Evolutionary conservation across 352 stramenopile species (phyloP).

Genomic region (Pythium aphanidermatum): DNA sequence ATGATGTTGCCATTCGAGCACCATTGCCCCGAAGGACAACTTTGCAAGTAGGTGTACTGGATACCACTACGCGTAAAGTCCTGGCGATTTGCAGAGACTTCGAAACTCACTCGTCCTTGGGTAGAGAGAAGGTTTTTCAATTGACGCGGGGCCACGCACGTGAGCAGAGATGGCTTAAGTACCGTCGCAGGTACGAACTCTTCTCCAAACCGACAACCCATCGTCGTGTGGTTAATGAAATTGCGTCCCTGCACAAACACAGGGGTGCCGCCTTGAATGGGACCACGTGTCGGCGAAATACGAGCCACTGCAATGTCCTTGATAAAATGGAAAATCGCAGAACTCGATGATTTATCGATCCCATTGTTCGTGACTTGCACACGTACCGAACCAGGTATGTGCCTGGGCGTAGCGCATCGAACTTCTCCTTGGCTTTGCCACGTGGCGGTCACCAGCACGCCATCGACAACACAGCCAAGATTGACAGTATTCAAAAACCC

Average conservation of each 20-base stretch:
- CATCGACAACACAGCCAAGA: slow-evolving; percentile 53
- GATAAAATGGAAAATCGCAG: slow-evolving; percentile 71
- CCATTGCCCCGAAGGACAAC: slow-evolving; percentile 52
- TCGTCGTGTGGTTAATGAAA: slow-evolving; percentile 88
- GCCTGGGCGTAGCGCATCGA: slow-evolving; percentile 50
- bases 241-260: slow-evolving; percentile 92
- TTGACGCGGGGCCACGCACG: slow-evolving; percentile 77
- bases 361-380: slow-evolving; percentile 84
- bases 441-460: slow-evolving; percentile 24
- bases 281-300: slow-evolving; percentile 65
- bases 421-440: slow-evolving; percentile 49
- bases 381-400: slow-evolving; percentile 45
- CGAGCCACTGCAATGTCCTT: slow-evolving; percentile 75
- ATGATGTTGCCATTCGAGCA: slow-evolving; percentile 50
- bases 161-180: slow-evolving; percentile 64
- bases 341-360: slow-evolving; percentile 46
- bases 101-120: slow-evolving; percentile 52
- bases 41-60: slow-evolving; percentile 68
- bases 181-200: slow-evolving; percentile 63
- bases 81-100: slow-evolving; percentile 82
- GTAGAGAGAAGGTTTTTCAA: slow-evolving; percentile 34
- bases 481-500: slow-evolving; percentile 54
- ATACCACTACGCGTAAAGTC: slow-evolving; percentile 75
- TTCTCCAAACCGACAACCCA: slow-evolving; percentile 87
- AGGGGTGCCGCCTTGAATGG: slow-evolving; percentile 71